These are phyloP conservation scores for Colletotrichum brevisporum DNA, from an alignment of 2,329 filamentous ascomycete species.

Conservation along the genomic window DNA sequence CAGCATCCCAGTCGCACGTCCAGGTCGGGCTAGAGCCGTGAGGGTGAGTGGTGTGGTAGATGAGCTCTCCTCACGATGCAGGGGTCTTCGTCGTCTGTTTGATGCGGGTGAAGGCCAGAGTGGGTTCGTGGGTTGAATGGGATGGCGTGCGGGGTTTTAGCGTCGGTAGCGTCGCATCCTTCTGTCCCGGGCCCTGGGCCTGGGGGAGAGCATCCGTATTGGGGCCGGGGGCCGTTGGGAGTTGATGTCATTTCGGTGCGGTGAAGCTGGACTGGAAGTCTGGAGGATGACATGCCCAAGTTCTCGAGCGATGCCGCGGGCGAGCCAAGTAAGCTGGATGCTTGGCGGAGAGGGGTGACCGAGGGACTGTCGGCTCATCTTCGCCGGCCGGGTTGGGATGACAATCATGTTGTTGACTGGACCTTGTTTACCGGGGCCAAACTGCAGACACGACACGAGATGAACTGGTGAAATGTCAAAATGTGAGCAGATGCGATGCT, in stretches of 20 bases:
- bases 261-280: background rate
- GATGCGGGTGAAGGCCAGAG: slow-evolving; percentile 7
- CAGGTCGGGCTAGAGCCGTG: slow-evolving; percentile 4
- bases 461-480: slow-evolving; percentile 23
- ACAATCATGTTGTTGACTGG: background rate
- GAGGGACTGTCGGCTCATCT: slow-evolving; percentile 1
- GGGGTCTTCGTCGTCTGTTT: slow-evolving; percentile 10
- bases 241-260: slow-evolving; percentile 36
- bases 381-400: slow-evolving; percentile 11
- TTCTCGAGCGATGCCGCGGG: background rate
- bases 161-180: slow-evolving; percentile 36
- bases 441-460: slow-evolving; percentile 34
- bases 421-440: background rate
- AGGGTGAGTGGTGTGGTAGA: background rate
- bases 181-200: slow-evolving; percentile 26
- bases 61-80: too few species aligned
- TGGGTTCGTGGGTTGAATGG: background rate
- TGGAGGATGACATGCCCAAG: background rate
- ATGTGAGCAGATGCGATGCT: slow-evolving; percentile 14
- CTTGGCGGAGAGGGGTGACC: slow-evolving; percentile 22
- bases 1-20: slow-evolving; percentile 15
- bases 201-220: slow-evolving; percentile 4
- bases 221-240: background rate
- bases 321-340: slow-evolving; percentile 4
- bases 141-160: slow-evolving; percentile 38